These are phyloP conservation scores for Boletus smithii DNA, from an alignment of 1,284 basidiomycete genomes.

Conservation along the genomic window DNA sequence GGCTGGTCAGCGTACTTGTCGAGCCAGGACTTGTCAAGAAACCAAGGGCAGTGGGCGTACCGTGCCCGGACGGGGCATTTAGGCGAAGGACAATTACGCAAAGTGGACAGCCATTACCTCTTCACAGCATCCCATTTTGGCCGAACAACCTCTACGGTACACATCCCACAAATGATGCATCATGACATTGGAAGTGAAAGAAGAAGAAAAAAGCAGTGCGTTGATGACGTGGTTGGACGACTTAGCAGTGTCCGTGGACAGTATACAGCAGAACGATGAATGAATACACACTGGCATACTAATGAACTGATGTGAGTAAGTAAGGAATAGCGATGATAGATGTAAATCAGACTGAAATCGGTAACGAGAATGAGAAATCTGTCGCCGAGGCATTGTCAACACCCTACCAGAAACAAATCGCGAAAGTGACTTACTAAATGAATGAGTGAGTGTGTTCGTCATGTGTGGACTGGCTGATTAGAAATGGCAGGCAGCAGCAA, in stretches of 20 bases:
- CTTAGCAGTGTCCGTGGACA: constrained; percentile 25
- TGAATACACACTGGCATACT: constrained; percentile 30
- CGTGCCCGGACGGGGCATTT: constrained; percentile 23
- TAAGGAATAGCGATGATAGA: constrained; percentile 27
- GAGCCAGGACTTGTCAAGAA: constrained; percentile 14
- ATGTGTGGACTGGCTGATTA: constrained; percentile 28
- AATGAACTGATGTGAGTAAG: constrained; percentile 27
- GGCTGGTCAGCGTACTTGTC: constrained; percentile 14
- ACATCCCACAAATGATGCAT: constrained; percentile 14
- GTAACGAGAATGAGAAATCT: constrained; percentile 23
- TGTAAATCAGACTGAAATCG: constrained; percentile 24
- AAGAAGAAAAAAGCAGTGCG: constrained; percentile 15
- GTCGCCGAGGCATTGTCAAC: constrained; percentile 12
- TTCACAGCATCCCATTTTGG: neutral
- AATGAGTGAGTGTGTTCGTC: constrained; percentile 12
- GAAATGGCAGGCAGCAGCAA: constrained; percentile 46
- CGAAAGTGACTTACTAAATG: constrained; percentile 22
- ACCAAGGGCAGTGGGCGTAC: constrained; percentile 19
- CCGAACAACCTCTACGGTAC: too few species aligned
- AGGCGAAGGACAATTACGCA: constrained; percentile 21
- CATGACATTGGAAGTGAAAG: constrained; percentile 16
- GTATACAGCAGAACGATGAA: constrained; percentile 28
- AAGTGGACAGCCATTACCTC: constrained; percentile 22
- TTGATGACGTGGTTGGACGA: constrained; percentile 25
- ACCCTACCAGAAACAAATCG: neutral